Evolutionary conservation across 768 basidiomycete species (phyloP).

Genomic region (Serendipita sp.): DNA sequence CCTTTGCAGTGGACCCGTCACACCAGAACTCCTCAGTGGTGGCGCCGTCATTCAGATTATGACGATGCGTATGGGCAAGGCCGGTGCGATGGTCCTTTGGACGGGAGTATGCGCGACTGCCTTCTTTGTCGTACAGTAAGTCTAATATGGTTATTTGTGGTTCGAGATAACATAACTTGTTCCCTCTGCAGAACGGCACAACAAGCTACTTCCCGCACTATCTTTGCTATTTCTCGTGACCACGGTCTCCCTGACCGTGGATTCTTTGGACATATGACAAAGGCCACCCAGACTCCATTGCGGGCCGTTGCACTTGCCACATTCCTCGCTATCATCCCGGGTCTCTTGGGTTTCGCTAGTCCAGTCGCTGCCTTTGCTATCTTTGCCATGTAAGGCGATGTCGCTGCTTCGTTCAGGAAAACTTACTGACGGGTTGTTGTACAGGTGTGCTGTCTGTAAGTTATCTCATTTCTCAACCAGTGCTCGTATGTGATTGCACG

Average conservation of each 20-base stretch:
- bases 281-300: conserved; percentile 52
- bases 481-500: not conserved
- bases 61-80: conserved; percentile 54
- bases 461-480: not conserved
- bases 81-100: conserved; percentile 66
- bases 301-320: conserved; percentile 64
- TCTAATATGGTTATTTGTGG: not conserved
- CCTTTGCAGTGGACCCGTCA: conserved; percentile 69
- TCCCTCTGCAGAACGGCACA: conserved; percentile 28
- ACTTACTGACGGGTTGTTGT: conserved; percentile 3
- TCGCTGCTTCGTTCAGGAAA: conserved; percentile 4
- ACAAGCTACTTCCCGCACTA: conserved; percentile 65
- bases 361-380: conserved; percentile 63
- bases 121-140: conserved; percentile 69
- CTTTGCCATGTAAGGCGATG: conserved; percentile 67
- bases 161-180: not conserved
- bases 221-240: conserved; percentile 76
- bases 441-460: not conserved
- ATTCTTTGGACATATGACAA: conserved; percentile 53
- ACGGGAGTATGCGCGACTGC: conserved; percentile 73
- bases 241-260: conserved; percentile 64
- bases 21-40: conserved; percentile 16
- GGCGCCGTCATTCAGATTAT: conserved; percentile 39
- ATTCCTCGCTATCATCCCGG: conserved; percentile 22
- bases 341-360: conserved; percentile 56